Evolutionary conservation across 2,329 filamentous ascomycete species (phyloP), one percentile per base, ranked within the genome.

Genomic region (Aspergillus vadensis): DNA sequence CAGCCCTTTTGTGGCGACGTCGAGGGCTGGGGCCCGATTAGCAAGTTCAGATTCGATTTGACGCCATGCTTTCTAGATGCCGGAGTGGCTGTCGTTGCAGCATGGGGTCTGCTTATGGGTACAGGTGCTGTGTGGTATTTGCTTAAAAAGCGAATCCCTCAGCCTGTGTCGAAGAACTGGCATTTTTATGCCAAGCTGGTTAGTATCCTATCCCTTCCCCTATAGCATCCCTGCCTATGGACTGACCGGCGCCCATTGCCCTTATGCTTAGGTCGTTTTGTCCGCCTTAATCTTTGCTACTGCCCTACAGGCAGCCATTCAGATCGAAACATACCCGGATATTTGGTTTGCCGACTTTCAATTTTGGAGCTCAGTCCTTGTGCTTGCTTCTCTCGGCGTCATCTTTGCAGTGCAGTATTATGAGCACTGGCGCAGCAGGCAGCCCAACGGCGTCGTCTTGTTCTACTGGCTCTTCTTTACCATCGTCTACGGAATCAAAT

Each of bases 1-100:
- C 90, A 96, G 74, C 87, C 91, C 60, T 82, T 97, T 76, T 98
- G 94, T 79, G 87, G 90, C 75, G 95, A 97, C 78, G 82, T 83
- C 57, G 94, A 98, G 78, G 96, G 95, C 71, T 99, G 95, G 95
- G 96, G 96, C 1, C 95, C 95, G 21, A 74, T 99, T 74, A 97
- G 92, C 77, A 88, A 88, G 38, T 83, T 88, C 67, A 85, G 94
- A 75, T 97, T 92, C 77, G 95, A 99, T 79, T 92, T 99, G 71
- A 98, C 95, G 15, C 94, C 95, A 43, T 99, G 95, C 81, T 99
- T 99, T 74, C 88, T 98, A 70, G 96, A 99, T 75, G 86, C 96
- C 21, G 93, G 91, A 86, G 86, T 98, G 61, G 86, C 90, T 36
- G 79, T 84, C 1, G 91, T 97, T 27, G 91, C 91, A 8, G 83